Percentiles rank a stretch among this genome's conserved stretches.
These are phyloP conservation scores for Arxiozyma bovina DNA, from an alignment of 1,139 yeast genomes.

Conservation along the genomic window DNA sequence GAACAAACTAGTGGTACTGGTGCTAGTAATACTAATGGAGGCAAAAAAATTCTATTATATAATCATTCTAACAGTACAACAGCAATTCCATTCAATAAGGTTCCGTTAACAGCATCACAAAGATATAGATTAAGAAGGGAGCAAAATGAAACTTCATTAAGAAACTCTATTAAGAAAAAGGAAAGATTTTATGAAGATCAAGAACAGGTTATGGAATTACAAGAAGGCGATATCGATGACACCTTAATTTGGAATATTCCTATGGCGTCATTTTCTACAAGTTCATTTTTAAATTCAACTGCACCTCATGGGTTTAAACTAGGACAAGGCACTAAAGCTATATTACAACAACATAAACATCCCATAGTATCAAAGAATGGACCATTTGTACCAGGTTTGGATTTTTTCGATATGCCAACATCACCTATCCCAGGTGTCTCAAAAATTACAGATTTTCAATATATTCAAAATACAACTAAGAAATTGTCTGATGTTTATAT, in stretches of 20 bases:
- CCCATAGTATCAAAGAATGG: constrained; percentile 1
- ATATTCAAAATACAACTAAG: constrained; percentile 35
- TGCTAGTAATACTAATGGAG: not conserved
- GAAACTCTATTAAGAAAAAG: constrained; percentile 30
- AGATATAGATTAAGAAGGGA: constrained; percentile 33
- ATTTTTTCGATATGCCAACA: constrained; percentile 31
- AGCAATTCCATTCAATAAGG: constrained; percentile 17
- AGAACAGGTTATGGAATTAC: constrained; percentile 20
- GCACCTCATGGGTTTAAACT: constrained; percentile 2
- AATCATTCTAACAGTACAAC: constrained; percentile 23
- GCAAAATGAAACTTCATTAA: constrained; percentile 31
- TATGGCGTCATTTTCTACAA: constrained; percentile 35
- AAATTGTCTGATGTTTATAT: constrained; percentile 38
- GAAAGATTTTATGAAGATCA: constrained; percentile 39
- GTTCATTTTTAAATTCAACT: constrained; percentile 29
- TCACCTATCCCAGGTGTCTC: constrained; percentile 35
- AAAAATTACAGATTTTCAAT: constrained; percentile 29
- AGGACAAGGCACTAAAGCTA: not conserved
- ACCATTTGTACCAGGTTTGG: constrained; percentile 11
- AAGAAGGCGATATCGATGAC: constrained; percentile 31
- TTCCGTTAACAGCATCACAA: constrained; percentile 34
- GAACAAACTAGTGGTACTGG: not conserved
- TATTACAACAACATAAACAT: constrained; percentile 3
- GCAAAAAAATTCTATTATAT: constrained; percentile 5
- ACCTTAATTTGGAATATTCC: constrained; percentile 42